Evolutionary conservation across 805 yeast genomes (phyloP).

Genomic region (Yarrowia osloensis): DNA sequence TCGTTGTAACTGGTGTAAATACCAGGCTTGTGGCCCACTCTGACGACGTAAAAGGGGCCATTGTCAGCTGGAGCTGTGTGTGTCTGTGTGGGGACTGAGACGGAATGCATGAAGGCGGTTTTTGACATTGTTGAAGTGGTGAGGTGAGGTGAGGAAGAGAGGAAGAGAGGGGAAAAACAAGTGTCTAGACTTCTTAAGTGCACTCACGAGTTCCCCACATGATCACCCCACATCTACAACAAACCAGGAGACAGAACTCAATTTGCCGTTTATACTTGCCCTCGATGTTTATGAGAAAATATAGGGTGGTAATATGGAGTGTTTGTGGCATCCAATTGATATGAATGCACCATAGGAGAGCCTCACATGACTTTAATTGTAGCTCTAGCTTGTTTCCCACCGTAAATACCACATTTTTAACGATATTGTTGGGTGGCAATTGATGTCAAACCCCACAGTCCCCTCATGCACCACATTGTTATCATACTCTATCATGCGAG

Average conservation of each 20-base stretch:
- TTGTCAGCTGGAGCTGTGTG: constrained; percentile 1
- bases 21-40: constrained; percentile 18
- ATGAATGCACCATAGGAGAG: too few relatives aligned
- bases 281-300: not conserved
- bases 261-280: not conserved
- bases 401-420: not conserved
- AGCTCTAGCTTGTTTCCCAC: too few relatives aligned
- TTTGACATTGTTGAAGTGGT: not conserved
- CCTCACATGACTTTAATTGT: not conserved
- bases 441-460: constrained; percentile 15
- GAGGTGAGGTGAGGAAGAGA: not conserved
- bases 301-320: not conserved
- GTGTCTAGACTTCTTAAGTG: not conserved
- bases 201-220: constrained; percentile 4
- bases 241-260: not conserved
- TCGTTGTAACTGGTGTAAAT: not conserved
- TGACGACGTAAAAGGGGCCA: constrained; percentile 12
- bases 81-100: not conserved
- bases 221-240: constrained; percentile 4
- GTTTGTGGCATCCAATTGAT: not conserved
- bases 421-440: not conserved
- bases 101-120: not conserved
- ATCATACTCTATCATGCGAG: constrained; percentile 17
- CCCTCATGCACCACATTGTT: constrained; percentile 12
- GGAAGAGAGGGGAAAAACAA: not conserved